These are phyloP conservation scores for Oligophagozyma castellii DNA, from an alignment of 1,139 yeast species.

Conservation along the genomic window DNA sequence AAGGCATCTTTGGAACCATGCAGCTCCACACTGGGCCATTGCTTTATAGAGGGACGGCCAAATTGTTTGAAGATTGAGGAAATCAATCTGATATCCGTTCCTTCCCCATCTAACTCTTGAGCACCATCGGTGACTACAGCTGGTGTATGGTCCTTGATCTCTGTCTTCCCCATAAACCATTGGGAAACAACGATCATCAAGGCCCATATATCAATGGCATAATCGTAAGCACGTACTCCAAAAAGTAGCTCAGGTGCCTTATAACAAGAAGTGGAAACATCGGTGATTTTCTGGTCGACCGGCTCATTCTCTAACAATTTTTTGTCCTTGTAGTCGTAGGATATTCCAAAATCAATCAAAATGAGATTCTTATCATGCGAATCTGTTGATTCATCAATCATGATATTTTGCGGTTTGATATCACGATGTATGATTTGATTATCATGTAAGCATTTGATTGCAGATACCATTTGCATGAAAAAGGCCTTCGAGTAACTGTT, in stretches of 20 bases:
- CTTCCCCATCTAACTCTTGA: slow-evolving; percentile 18
- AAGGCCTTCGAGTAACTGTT: slow-evolving; percentile 23
- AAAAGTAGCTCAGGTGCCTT: slow-evolving; percentile 78
- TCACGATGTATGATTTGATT: slow-evolving; percentile 76
- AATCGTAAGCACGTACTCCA: slow-evolving; percentile 48
- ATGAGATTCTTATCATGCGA: slow-evolving; percentile 25
- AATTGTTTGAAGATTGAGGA: slow-evolving; percentile 46
- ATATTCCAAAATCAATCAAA: slow-evolving; percentile 71
- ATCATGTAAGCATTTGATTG: slow-evolving; percentile 38
- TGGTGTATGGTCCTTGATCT: slow-evolving; percentile 24
- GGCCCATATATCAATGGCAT: slow-evolving; percentile 71
- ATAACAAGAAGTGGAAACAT: slow-evolving; percentile 64
- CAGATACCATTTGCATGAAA: slow-evolving; percentile 33
- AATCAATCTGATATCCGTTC: slow-evolving; percentile 53
- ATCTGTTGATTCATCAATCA: slow-evolving; percentile 27
- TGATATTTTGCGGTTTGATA: slow-evolving; percentile 66
- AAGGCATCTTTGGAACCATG: slow-evolving; percentile 31
- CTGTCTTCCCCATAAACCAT: slow-evolving; percentile 36
- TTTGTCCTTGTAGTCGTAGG: slow-evolving; percentile 33
- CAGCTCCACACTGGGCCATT: slow-evolving; percentile 35
- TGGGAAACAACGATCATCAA: slow-evolving; percentile 56
- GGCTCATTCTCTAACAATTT: slow-evolving; percentile 29
- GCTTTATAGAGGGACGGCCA: slow-evolving; percentile 49
- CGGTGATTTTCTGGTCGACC: slow-evolving; percentile 38
- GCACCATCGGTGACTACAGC: slow-evolving; percentile 23